Evolutionary conservation across 1,284 basidiomycete species (phyloP), one percentile per base, ranked within the genome.

Genomic region (Ustilago loliicola): DNA sequence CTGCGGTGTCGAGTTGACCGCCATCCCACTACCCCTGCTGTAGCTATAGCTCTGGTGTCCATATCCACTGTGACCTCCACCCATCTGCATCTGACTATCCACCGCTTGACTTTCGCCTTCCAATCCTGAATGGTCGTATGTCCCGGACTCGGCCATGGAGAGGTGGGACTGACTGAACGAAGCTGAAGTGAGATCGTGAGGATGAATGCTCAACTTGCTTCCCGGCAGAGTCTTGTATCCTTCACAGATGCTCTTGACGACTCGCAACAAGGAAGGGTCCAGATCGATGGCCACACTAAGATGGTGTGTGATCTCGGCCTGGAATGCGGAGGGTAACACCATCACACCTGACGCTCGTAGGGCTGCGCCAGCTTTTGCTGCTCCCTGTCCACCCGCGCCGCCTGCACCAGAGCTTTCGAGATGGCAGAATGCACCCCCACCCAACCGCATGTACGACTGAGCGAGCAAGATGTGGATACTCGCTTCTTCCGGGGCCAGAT

Each of bases 371-470:
- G 57, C 32, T 40, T 56, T 73, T 2, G 30, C 29, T 45, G 30
- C 62, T 42, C 50, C 52, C 19, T 13, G 25, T 2, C 47, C 61
- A 50, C 32, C 30, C 5, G 45, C 45, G 21, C 58, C 59, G 8
- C 32, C 29, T 15, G 63, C 47, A 40, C 60, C 59, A 5, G 38
- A 51, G 21, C 64, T 51, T 54, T 81, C 69, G 38, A 74, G 53
- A 27, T 80, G 61, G 23, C 81, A 70, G 62, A 86, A 85, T 15
- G 54, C 54, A 0, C 85, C 85, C 3, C 80, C 82, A 7, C 81
- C 83, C 25, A 82, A 53, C 1, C 81, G 77, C 85, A 86, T 86
- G 68, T 84, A 86, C 23, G 79, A 80, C 65, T 84, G 77, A 9
- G 85, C 85, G 1, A 86, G 66, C 55, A 85, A 63, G 32, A 86